Conservation (phyloP, 306 rosid species). For the Castanospermum australe region DNA sequence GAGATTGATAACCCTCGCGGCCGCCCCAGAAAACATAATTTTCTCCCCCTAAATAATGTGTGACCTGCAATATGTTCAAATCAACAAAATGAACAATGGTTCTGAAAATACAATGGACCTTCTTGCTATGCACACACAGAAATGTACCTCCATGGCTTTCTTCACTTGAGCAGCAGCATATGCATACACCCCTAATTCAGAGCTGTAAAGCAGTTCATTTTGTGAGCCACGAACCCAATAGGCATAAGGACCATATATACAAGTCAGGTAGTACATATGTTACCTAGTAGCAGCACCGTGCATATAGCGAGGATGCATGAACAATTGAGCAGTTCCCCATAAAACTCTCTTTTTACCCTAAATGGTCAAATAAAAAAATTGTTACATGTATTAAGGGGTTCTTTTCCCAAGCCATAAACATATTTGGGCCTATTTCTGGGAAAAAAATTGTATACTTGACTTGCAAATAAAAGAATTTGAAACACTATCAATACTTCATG, state of each 20-base stretch:
- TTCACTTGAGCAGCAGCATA: conserved; percentile 99
- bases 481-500: background rate
- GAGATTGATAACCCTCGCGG: conserved; percentile 94
- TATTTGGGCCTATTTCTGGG: background rate
- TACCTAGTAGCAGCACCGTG: conserved; percentile 98
- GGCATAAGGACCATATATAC: background rate
- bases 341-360: conserved; percentile 72
- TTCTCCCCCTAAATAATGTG: conserved; percentile 92
- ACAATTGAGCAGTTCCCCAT: conserved; percentile 98
- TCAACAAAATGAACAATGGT: conserved; percentile 20
- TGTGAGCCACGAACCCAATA: conserved; percentile 21
- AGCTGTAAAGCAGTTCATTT: conserved; percentile 50
- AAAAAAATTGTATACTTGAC: background rate
- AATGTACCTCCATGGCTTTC: conserved; percentile 89
- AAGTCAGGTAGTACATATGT: conserved; percentile 3
- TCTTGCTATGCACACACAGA: conserved; percentile 5
- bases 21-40: conserved; percentile 99
- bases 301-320: conserved; percentile 96
- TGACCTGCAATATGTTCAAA: conserved; percentile 58
- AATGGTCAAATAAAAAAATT: background rate
- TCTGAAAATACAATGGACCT: too few relatives aligned
- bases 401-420: background rate
- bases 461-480: background rate
- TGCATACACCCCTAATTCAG: conserved; percentile 78
- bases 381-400: background rate